Percentiles rank a stretch among this genome's conserved stretches.
Conservation (phyloP, 768 basidiomycete species). For the Boletus subparvulus region DNA sequence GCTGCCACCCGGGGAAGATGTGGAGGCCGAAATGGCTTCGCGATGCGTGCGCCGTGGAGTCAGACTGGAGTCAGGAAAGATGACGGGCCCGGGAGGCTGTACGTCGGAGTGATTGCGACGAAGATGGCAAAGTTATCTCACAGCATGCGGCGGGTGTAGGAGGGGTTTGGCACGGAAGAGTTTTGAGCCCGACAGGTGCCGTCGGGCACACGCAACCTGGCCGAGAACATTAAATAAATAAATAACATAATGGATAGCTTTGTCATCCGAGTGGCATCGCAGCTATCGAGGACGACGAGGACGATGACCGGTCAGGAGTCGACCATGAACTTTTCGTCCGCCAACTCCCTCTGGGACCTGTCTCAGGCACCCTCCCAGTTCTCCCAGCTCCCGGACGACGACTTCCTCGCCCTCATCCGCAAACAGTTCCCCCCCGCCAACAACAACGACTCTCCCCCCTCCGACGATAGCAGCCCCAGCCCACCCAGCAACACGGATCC, state of each 20-base stretch:
- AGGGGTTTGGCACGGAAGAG: neutral
- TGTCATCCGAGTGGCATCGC: too few species aligned
- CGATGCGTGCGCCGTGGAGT: too few species aligned
- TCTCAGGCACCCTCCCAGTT: slow-evolving; percentile 53
- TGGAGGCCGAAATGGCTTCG: too few species aligned
- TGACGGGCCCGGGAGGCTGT: neutral
- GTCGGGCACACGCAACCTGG: too few species aligned
- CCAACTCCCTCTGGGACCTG: slow-evolving; percentile 66
- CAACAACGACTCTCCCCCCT: slow-evolving; percentile 49
- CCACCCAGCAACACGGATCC: slow-evolving; percentile 51
- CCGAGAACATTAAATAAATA: too few species aligned
- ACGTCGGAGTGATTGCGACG: too few species aligned
- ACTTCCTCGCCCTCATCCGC: slow-evolving; percentile 73
- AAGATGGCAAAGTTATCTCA: too few species aligned
- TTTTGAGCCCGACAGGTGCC: neutral
- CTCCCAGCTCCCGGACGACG: slow-evolving; percentile 68
- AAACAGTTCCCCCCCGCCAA: slow-evolving; percentile 60
- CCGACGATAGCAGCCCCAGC: slow-evolving; percentile 79
- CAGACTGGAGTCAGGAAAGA: neutral
- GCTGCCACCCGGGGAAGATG: too few species aligned
- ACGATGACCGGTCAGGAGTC: slow-evolving; percentile 8
- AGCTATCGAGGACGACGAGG: too few species aligned
- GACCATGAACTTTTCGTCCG: slow-evolving; percentile 38
- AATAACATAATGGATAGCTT: too few species aligned
- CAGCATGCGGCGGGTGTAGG: too few species aligned